Evolutionary conservation across 2,329 filamentous ascomycete genomes (phyloP), one percentile per base, ranked within the genome.

Genomic region (Ophiostoma perfectum): DNA sequence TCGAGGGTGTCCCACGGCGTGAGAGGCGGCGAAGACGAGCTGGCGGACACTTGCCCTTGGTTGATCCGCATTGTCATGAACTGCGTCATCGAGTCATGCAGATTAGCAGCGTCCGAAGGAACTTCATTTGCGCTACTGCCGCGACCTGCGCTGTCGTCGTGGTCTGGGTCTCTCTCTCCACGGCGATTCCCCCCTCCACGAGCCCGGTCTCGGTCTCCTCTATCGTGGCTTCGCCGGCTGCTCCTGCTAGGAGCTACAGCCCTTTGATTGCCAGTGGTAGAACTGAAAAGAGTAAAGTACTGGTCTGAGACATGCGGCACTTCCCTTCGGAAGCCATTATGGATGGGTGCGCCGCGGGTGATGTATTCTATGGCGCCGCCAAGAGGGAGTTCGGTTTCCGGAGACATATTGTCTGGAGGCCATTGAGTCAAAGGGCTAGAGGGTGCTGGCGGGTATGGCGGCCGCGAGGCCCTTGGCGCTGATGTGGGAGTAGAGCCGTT

Each of bases 1-100:
- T 93, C 90, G 39, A 92, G 80, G 1, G 89, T 88, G 71, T 89
- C 85, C 90, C 88, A 92, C 2, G 88, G 88, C 70, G 80, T 76
- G 2, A 76, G 74, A 62, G 84, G 79, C 16, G 78, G 74, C 4
- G 78, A 79, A 0, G 76, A 73, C 3, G 81, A 80, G 18, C 52
- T 39, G n/a, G 64, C 49, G 1, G 69, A 62, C 1, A 41, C 47
- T 2, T 39, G 64, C 6, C 52, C 36, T 38, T 69, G 66, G 68
- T 81, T 78, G 14, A 83, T 78, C 39, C 81, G 79, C 74, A 87
- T 76, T 1, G 83, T 86, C 80, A 85, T 86, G 73, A 87, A 81
- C 76, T 86, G 82, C 8, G 79, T 82, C 84, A 87, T 87, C 65
- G 81, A 76, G 71, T 85, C 81, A 74, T 86, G 83, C 39, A 81